Evolutionary conservation across 768 basidiomycete genomes (phyloP), one percentile per base, ranked within the genome.

Genomic region (Tremella mesenterica): DNA sequence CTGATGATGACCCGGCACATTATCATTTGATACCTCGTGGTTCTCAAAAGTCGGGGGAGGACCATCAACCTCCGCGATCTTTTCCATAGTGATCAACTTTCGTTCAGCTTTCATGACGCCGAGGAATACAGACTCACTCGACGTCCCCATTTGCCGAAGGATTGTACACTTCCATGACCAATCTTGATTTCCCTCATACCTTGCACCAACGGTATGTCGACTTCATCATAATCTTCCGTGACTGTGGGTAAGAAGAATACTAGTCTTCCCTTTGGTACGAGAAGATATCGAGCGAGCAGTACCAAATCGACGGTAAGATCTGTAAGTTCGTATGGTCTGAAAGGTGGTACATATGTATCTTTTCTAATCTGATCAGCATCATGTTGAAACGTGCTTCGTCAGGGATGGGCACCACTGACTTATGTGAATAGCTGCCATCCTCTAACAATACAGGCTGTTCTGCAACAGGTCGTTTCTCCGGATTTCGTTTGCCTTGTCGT

Each of bases 141-240:
- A 61, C 93, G 78, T 1, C 89, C 91, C 93, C 93, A 99, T 23
- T 84, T 86, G 13, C 91, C 91, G 66, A 96, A 99, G 63, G 85
- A 83, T 73, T 99, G 91, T 57, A 89, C 73, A 30, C 88, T 91
- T 69, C 70, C 72, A 5, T 62, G 59, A 7, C 57, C 64, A 18
- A 53, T 50, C 46, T 65, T 69, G 29, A 97, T 74, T 61, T 83
- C 82, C 48, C 34, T 50, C 86, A 97, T 91, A 1, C 91, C 92
- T 21, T 89, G 77, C 72, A 88, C 80, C 1, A 78, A 74, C 27
- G 85, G 79, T 8, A 97, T 76, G 65, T 99, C 95, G 1, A 95
- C 75, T 60, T 87, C 86, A 56, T 85, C 81, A 66, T 92, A 97
- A 36, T 91, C 85, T 44, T 93, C 91, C 12, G 82, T 88, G 20